These are phyloP conservation scores for Hypoxylon sp. DNA, from an alignment of 2,329 filamentous ascomycete species.

Conservation along the genomic window DNA sequence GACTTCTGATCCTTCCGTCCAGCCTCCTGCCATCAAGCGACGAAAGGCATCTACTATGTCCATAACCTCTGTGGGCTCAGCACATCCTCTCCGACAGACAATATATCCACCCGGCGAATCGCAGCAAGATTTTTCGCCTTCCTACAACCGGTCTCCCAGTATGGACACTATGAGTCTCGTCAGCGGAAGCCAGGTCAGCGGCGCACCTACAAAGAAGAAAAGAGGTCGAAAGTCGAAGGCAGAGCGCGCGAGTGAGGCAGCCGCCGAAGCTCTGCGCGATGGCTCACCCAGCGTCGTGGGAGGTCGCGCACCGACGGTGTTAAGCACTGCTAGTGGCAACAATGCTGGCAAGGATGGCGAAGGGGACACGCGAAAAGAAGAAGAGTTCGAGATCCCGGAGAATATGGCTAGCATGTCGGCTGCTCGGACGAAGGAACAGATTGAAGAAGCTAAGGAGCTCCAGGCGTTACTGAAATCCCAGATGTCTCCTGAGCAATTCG, in stretches of 20 bases:
- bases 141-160: slow-evolving; percentile 74
- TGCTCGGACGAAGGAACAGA: slow-evolving; percentile 76
- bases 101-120: slow-evolving; percentile 80
- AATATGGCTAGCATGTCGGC: slow-evolving; percentile 55
- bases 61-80: slow-evolving; percentile 64
- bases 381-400: slow-evolving; percentile 69
- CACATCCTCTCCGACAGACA: slow-evolving; percentile 83
- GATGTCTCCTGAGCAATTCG: slow-evolving; percentile 77
- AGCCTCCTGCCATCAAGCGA: slow-evolving; percentile 71
- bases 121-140: slow-evolving; percentile 63
- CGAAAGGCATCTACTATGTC: slow-evolving; percentile 79
- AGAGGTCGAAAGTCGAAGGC: slow-evolving; percentile 73
- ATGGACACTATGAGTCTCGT: slow-evolving; percentile 73
- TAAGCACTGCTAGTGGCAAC: slow-evolving; percentile 59
- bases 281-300: slow-evolving; percentile 61
- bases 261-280: slow-evolving; percentile 58
- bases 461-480: slow-evolving; percentile 74
- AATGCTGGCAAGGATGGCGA: slow-evolving; percentile 63
- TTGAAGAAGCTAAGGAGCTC: slow-evolving; percentile 72
- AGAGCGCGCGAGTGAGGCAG: slow-evolving; percentile 66
- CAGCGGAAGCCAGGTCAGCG: slow-evolving; percentile 72
- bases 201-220: slow-evolving; percentile 69
- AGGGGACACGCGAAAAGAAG: slow-evolving; percentile 71
- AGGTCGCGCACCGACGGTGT: slow-evolving; percentile 62
- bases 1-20: slow-evolving; percentile 65